Base-by-base conservation (phyloP, 345 rosid species). In the Hirschfeldia incana region DNA sequence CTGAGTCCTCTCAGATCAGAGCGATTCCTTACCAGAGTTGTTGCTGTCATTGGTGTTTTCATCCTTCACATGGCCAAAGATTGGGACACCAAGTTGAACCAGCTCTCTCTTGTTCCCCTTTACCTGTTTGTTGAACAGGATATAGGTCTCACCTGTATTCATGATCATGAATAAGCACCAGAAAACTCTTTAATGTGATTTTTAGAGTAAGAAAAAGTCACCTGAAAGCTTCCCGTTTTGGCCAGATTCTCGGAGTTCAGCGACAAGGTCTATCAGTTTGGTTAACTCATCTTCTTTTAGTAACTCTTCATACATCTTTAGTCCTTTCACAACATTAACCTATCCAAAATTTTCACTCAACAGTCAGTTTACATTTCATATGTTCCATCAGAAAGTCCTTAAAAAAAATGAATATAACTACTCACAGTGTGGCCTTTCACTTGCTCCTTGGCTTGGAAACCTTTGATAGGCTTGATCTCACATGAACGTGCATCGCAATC, bases 321-420 rank as follows among this genome's bases (percentile, higher is more conserved):
- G 84, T 74, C 99, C 99, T 86, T 93, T 93, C 77, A 93, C 97
- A 60, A 91, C 94, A 86, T 95, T 95, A 77, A 90, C 94, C 99
- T 95, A 87, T 66, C 83, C 33, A 61, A 17, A 69, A 1, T 51
- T n/a, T 29, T 5, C n/a, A 65, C 11, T n/a, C 2, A 70, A 32
- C 9, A 57, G 1, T 69, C 67, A 64, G 4, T 5, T 49, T 6
- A 55, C 64, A 69, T 27, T 5, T 3, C 69, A 73, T 3, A 42
- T 65, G 21, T 6, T 53, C 84, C 69, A 30, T 77, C 33, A 58
- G 28, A 67, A 1, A 6, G 28, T 11, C 21, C n/a, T 51, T 8
- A n/a, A 49, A 37, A 37, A 33, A 34, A 34, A 0, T 2, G 46
- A 39, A 8, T 3, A 74, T 30, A 44, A 63, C 66, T 83, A 85